A percentile compares a stretch with the other conserved stretches of the same genome.
Conservation (phyloP, 164 flowering plant species). For the Aristolochia contorta region DNA sequence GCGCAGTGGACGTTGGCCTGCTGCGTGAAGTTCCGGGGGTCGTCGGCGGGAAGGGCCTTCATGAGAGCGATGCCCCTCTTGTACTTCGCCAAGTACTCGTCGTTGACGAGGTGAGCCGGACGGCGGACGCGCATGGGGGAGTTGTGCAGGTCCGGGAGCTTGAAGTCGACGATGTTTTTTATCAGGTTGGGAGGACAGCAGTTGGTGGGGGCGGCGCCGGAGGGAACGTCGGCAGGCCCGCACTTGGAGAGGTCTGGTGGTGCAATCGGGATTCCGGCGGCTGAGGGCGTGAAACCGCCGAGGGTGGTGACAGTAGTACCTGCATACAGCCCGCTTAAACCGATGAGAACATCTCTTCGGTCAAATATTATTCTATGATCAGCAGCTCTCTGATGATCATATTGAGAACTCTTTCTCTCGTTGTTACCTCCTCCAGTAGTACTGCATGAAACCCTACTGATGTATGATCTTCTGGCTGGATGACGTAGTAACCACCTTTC, state of each 20-base stretch:
- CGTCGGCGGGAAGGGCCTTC: constrained; percentile 20
- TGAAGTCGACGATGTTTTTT: constrained; percentile 13
- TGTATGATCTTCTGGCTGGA: too few species aligned
- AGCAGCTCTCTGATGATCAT: too few species aligned
- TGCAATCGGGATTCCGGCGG: neutral
- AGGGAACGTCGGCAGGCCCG: constrained; percentile 13
- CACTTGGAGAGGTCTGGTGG: constrained; percentile 17
- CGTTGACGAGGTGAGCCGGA: constrained; percentile 31
- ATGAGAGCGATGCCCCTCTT: constrained; percentile 33
- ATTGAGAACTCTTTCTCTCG: too few species aligned
- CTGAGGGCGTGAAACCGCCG: neutral
- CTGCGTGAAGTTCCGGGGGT: constrained; percentile 30
- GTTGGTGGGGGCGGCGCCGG: constrained; percentile 10
- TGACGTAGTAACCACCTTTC: too few species aligned
- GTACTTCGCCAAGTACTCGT: constrained; percentile 37
- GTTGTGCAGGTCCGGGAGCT: constrained; percentile 18
- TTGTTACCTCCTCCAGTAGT: too few species aligned
- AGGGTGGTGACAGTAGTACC: constrained; percentile 2
- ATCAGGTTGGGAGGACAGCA: constrained; percentile 15
- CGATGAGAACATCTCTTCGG: constrained; percentile 13
- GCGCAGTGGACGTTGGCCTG: constrained; percentile 38
- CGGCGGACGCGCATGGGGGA: constrained; percentile 32
- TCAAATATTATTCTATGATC: neutral
- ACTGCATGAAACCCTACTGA: too few species aligned
- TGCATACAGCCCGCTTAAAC: constrained; percentile 12